Percentiles rank a stretch among this genome's conserved stretches.
Conservation (phyloP, 805 yeast species). For the Wickerhamomyces hampshirensis region DNA sequence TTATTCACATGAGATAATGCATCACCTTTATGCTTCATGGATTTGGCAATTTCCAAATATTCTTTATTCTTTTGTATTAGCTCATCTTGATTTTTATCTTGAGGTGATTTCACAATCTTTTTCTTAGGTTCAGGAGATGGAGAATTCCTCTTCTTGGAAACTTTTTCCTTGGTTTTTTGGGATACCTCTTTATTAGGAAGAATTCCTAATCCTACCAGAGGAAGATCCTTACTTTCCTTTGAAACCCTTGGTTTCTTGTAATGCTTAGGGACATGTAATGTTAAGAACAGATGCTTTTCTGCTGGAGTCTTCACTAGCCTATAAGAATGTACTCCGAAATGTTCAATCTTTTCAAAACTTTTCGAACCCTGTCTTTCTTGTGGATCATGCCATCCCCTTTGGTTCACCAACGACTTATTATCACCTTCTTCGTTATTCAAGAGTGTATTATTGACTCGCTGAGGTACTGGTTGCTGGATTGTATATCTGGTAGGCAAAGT, state of each 20-base stretch:
- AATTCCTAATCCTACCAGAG: slow-evolving; percentile 3
- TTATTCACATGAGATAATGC: slow-evolving; percentile 1
- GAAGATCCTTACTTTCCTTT: slow-evolving; percentile 1
- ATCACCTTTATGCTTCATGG: slow-evolving; percentile 20
- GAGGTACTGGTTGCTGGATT: slow-evolving; percentile 5
- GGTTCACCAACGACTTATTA: background rate
- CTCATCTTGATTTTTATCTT: background rate
- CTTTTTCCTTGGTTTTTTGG: slow-evolving; percentile 5
- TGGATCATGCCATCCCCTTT: background rate
- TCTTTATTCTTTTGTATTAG: background rate
- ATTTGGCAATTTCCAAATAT: slow-evolving; percentile 8
- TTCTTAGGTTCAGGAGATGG: background rate
- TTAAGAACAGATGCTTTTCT: slow-evolving; percentile 3
- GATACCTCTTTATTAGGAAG: background rate
- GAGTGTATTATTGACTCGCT: background rate
- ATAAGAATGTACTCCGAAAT: slow-evolving; percentile 10
- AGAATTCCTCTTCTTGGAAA: background rate
- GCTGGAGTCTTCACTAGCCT: slow-evolving; percentile 1
- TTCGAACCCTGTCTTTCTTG: slow-evolving; percentile 4
- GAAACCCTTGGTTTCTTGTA: slow-evolving; percentile 7
- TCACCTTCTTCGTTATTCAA: background rate
- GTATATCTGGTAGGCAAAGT: slow-evolving; percentile 15
- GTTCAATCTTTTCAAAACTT: slow-evolving; percentile 8
- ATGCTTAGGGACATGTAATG: slow-evolving; percentile 13
- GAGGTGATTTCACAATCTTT: background rate